phyloP scores from a whole-genome alignment of 768 basidiomycete genomes.

The Naematelia aurantialba region DNA sequence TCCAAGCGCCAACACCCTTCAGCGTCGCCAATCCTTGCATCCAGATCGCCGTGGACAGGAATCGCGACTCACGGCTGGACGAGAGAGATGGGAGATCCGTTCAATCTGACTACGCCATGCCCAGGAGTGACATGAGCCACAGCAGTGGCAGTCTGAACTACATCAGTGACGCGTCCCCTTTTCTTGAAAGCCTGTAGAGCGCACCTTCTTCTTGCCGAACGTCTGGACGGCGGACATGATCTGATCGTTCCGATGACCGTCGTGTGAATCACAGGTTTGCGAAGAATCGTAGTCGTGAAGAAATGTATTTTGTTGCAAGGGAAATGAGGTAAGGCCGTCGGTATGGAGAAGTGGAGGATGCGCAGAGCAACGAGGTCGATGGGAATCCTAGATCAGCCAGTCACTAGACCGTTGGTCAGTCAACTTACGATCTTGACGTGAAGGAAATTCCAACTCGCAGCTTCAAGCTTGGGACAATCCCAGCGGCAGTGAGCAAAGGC shows the following conservation, averaged over 20 bases:
- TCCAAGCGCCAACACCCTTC: background rate
- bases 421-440: slow-evolving; percentile 18
- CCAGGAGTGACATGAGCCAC: slow-evolving; percentile 96
- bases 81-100: slow-evolving; percentile 93
- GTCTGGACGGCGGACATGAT: slow-evolving; percentile 78
- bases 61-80: slow-evolving; percentile 63
- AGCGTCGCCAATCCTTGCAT: background rate
- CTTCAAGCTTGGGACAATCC: background rate
- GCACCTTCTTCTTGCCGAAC: slow-evolving; percentile 99
- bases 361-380: too few relatives aligned
- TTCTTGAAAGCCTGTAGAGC: background rate
- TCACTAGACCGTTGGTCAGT: too few relatives aligned
- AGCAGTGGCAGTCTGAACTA: slow-evolving; percentile 85
- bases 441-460: slow-evolving; percentile 1
- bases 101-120: slow-evolving; percentile 91
- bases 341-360: too few relatives aligned
- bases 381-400: background rate
- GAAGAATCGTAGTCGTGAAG: background rate
- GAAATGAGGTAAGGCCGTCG: too few relatives aligned
- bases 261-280: too few relatives aligned
- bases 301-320: background rate
- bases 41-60: background rate
- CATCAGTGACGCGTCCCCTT: background rate
- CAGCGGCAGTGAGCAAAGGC: background rate
- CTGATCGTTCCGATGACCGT: slow-evolving; percentile 11